A percentile compares a stretch with the other conserved stretches of the same genome.
Evolutionary conservation across 2,329 filamentous ascomycete genomes (phyloP).

Genomic region (Zymoseptoria tritici): DNA sequence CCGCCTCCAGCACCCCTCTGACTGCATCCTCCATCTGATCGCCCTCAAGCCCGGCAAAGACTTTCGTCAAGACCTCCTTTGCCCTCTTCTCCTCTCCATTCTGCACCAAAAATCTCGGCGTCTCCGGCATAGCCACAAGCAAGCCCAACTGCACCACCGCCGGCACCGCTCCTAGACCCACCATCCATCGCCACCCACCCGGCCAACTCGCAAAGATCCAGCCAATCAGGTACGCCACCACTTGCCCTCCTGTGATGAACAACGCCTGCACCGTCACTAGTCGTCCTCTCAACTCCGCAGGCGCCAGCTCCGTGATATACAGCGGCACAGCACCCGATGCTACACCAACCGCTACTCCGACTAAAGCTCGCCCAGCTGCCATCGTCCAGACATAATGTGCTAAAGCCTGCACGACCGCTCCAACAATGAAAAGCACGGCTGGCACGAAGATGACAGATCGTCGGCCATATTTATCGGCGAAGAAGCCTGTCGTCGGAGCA

Average conservation of each 20-base stretch:
- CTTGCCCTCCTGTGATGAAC: constrained; percentile 81
- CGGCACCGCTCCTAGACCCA: constrained; percentile 73
- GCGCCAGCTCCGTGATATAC: constrained; percentile 30
- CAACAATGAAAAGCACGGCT: constrained; percentile 59
- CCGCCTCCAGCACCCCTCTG: constrained; percentile 56
- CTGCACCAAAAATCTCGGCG: constrained; percentile 77
- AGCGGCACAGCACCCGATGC: constrained; percentile 75
- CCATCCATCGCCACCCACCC: constrained; percentile 83
- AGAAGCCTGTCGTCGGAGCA: constrained; percentile 32
- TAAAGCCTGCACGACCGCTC: constrained; percentile 58
- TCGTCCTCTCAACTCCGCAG: constrained; percentile 53
- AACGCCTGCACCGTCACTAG: constrained; percentile 75
- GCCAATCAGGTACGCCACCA: constrained; percentile 78
- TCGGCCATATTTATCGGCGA: constrained; percentile 45
- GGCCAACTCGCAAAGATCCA: constrained; percentile 58
- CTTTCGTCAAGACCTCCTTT: constrained; percentile 48
- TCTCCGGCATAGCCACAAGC: constrained; percentile 72
- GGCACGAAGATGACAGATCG: constrained; percentile 45
- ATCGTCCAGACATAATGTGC: constrained; percentile 54
- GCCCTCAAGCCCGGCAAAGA: constrained; percentile 11
- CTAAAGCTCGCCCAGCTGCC: constrained; percentile 60
- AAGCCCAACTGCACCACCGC: constrained; percentile 64
- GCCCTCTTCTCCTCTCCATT: constrained; percentile 57
- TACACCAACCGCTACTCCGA: constrained; percentile 62
- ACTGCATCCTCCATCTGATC: constrained; percentile 41